Percentiles rank a stretch among this genome's conserved stretches.
Evolutionary conservation across 2,329 filamentous ascomycete species (phyloP).

Genomic region (Fusarium setosum): DNA sequence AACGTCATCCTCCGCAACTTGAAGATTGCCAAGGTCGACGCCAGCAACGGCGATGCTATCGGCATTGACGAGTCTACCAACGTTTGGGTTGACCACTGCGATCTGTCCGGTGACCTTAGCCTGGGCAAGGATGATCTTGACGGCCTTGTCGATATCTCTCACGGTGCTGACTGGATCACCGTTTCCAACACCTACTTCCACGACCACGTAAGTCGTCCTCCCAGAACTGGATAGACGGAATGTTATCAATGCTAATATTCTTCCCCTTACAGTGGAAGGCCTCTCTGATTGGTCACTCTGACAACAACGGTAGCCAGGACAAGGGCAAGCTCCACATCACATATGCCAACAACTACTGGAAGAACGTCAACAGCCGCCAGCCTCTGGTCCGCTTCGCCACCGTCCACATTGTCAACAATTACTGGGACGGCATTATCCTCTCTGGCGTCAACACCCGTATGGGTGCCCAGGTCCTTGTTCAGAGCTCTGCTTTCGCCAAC

Average conservation of each 20-base stretch:
- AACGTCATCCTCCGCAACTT: conserved; percentile 75
- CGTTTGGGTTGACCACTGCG: conserved; percentile 76
- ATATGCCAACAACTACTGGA: conserved; percentile 74
- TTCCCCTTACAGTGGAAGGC: conserved; percentile 58
- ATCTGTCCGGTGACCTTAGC: conserved; percentile 69
- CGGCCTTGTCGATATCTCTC: conserved; percentile 72
- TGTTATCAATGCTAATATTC: neutral
- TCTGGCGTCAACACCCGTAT: conserved; percentile 66
- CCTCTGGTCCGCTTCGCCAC: conserved; percentile 76
- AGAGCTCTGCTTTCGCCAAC: conserved; percentile 64
- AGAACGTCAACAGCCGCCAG: conserved; percentile 71
- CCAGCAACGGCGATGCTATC: conserved; percentile 68
- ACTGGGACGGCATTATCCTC: conserved; percentile 54
- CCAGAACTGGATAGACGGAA: neutral
- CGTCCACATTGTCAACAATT: conserved; percentile 68
- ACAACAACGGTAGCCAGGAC: conserved; percentile 67
- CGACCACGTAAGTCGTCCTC: conserved; percentile 43
- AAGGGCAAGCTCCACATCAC: conserved; percentile 71
- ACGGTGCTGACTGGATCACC: conserved; percentile 71
- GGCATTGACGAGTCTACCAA: conserved; percentile 67
- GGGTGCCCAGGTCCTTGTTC: conserved; percentile 66
- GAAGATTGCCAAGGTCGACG: conserved; percentile 65
- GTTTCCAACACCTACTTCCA: conserved; percentile 49
- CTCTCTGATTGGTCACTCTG: conserved; percentile 69
- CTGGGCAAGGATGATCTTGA: conserved; percentile 77